Percentiles rank a stretch among this genome's conserved stretches.
Evolutionary conservation across 2,329 filamentous ascomycete genomes (phyloP).

Genomic region (Colletotrichum camelliae): DNA sequence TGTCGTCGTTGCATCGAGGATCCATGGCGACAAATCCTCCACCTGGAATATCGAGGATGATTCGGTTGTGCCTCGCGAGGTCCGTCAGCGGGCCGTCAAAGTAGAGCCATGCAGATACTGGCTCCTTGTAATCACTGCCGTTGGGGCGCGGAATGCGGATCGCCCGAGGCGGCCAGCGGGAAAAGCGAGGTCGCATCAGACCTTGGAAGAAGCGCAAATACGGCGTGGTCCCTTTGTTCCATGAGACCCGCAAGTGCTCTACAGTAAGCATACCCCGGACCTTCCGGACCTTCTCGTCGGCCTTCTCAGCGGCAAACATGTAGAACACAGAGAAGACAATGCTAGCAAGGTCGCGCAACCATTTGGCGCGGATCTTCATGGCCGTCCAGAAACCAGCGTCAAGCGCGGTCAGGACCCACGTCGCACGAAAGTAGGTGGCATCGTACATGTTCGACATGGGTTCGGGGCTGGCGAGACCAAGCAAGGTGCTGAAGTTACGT

Average conservation of each 20-base stretch:
- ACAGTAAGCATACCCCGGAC: slow-evolving; percentile 86
- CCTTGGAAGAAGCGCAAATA: slow-evolving; percentile 78
- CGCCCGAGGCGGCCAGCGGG: slow-evolving; percentile 79
- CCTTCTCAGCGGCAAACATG: slow-evolving; percentile 88
- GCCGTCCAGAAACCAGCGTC: slow-evolving; percentile 99
- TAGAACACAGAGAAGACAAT: slow-evolving; percentile 90
- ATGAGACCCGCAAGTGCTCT: slow-evolving; percentile 88
- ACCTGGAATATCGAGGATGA: slow-evolving; percentile 90
- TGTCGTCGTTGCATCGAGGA: slow-evolving; percentile 93
- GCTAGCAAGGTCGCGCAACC: slow-evolving; percentile 81
- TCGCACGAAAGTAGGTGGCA: slow-evolving; percentile 90
- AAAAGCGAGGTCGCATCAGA: slow-evolving; percentile 79
- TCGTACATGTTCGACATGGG: slow-evolving; percentile 95
- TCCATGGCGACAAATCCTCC: slow-evolving; percentile 98
- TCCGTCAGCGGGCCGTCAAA: slow-evolving; percentile 87
- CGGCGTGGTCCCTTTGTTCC: slow-evolving; percentile 93
- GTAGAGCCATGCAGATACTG: slow-evolving; percentile 88
- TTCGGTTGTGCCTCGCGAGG: slow-evolving; percentile 74
- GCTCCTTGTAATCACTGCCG: slow-evolving; percentile 82
- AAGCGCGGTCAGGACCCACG: slow-evolving; percentile 93
- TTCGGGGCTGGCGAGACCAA: slow-evolving; percentile 90
- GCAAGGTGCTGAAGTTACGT: slow-evolving; percentile 91
- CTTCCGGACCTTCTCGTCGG: slow-evolving; percentile 95
- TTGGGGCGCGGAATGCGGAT: slow-evolving; percentile 84
- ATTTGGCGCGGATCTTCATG: slow-evolving; percentile 84